Conservation (phyloP, 2,329 filamentous ascomycete species). For the Fusarium nygamai region DNA sequence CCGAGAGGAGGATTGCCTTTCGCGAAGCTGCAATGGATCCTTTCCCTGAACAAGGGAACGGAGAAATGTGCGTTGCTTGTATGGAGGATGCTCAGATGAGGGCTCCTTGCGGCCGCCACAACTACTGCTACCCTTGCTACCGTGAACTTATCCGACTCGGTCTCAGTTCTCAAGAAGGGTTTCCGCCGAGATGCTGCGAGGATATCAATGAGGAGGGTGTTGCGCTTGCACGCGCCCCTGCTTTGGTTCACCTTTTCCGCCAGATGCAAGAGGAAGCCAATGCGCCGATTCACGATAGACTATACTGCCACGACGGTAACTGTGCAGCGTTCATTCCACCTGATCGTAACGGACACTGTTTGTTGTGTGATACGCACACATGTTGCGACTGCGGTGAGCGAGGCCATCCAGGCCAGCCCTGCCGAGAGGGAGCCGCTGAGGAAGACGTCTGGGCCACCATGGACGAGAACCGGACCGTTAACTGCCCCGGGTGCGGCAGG, state of each 20-base stretch:
- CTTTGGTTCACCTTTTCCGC: conserved; percentile 33
- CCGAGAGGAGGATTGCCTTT: conserved; percentile 18
- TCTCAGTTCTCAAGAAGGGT: conserved; percentile 27
- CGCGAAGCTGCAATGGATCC: neutral
- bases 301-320: conserved; percentile 37
- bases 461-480: conserved; percentile 34
- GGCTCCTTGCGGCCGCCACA: conserved; percentile 28
- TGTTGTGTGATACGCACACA: conserved; percentile 16
- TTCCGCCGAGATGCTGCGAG: conserved; percentile 40
- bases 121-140: conserved; percentile 36
- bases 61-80: conserved; percentile 35
- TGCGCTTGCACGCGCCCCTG: conserved; percentile 13
- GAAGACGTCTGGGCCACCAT: conserved; percentile 42
- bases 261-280: conserved; percentile 29
- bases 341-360: conserved; percentile 3
- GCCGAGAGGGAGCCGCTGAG: conserved; percentile 4
- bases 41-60: neutral
- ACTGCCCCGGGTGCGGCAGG: conserved; percentile 38
- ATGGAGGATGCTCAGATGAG: neutral
- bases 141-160: conserved; percentile 32
- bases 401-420: conserved; percentile 18
- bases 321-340: conserved; percentile 39
- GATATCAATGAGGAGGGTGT: conserved; percentile 26
- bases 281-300: neutral
- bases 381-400: conserved; percentile 15